Percentiles rank a stretch among this genome's conserved stretches.
These are phyloP conservation scores for Viola odorata DNA, from an alignment of 345 rosid genomes.

Conservation along the genomic window DNA sequence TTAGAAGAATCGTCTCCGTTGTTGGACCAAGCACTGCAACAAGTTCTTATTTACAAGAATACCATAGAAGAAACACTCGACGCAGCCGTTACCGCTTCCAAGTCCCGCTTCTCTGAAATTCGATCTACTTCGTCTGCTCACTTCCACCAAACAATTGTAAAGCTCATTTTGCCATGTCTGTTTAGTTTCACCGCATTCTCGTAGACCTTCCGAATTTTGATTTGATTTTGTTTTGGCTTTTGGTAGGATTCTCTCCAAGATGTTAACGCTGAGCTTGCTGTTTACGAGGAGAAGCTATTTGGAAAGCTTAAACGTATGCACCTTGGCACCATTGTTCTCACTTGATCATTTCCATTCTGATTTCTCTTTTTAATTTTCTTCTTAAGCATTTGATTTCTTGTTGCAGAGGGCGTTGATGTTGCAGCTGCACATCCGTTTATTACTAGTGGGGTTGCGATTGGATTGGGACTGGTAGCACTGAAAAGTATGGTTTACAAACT, in stretches of 20 bases:
- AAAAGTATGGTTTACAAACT: slow-evolving; percentile 44
- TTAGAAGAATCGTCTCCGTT: slow-evolving; percentile 51
- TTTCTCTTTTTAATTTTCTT: neutral
- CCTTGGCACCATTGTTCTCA: neutral
- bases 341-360: neutral
- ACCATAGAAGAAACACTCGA: slow-evolving; percentile 40
- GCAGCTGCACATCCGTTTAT: slow-evolving; percentile 63
- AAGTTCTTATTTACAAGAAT: slow-evolving; percentile 53
- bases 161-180: neutral
- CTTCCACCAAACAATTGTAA: slow-evolving; percentile 50
- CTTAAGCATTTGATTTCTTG: slow-evolving; percentile 1
- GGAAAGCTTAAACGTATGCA: slow-evolving; percentile 67
- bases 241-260: slow-evolving; percentile 51
- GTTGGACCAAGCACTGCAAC: slow-evolving; percentile 64
- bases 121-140: slow-evolving; percentile 60
- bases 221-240: neutral
- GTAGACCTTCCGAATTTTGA: neutral
- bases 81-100: slow-evolving; percentile 37
- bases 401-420: slow-evolving; percentile 56
- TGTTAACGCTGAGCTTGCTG: slow-evolving; percentile 45
- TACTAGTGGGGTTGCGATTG: slow-evolving; percentile 45
- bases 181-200: neutral
- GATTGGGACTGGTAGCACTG: slow-evolving; percentile 49
- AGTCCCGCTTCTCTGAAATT: slow-evolving; percentile 56
- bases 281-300: slow-evolving; percentile 49